These are phyloP conservation scores for Alternaria novae-zelandiae DNA, from an alignment of 2,329 filamentous ascomycete species.

Conservation along the genomic window DNA sequence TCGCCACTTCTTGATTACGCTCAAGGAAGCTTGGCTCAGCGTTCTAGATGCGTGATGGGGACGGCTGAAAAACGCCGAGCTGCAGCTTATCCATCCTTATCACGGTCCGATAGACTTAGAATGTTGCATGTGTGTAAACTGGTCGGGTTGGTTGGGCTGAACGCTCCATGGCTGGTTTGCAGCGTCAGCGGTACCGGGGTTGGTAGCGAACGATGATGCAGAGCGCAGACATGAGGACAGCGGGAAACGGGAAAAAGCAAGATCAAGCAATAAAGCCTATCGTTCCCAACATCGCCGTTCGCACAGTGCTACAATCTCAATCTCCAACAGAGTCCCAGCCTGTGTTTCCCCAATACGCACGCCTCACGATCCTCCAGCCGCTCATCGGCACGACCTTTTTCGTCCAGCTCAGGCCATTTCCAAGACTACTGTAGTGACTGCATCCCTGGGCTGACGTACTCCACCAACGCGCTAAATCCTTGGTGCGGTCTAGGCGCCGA, in stretches of 20 bases:
- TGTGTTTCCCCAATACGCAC: not conserved
- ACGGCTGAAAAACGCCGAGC: not conserved
- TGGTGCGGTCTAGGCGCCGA: conserved; percentile 23
- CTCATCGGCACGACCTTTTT: not conserved
- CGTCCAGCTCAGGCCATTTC: conserved; percentile 15
- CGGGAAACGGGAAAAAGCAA: not conserved
- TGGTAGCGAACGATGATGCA: not conserved
- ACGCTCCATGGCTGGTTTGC: not conserved
- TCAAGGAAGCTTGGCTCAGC: not conserved
- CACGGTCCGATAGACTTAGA: not conserved
- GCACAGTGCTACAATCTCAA: not conserved
- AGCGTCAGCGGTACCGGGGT: not conserved
- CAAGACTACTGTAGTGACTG: not conserved
- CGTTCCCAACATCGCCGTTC: not conserved
- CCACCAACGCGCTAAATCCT: not conserved
- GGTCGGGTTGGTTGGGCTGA: not conserved
- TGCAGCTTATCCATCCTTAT: not conserved
- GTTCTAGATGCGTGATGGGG: not conserved
- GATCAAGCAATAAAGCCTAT: not conserved
- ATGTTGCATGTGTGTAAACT: not conserved
- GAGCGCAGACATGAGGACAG: not conserved
- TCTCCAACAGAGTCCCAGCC: not conserved
- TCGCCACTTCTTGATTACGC: not conserved
- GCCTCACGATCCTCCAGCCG: not conserved
- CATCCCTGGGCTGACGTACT: conserved; percentile 33